Percentiles rank a stretch among this genome's conserved stretches.
Conservation (phyloP, 768 basidiomycete species). For the Boletus huronensis region DNA sequence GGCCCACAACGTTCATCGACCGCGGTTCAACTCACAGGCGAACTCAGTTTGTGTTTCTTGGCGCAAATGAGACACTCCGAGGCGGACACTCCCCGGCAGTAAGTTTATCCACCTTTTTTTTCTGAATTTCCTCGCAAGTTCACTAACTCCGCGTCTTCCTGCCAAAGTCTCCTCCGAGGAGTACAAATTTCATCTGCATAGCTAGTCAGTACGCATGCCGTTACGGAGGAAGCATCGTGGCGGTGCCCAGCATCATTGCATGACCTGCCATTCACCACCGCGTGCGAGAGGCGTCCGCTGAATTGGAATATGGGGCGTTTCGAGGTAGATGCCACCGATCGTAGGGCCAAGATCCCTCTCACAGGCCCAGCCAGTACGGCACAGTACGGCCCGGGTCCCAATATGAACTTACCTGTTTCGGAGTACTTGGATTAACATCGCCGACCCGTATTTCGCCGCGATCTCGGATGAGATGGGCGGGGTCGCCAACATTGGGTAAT, state of each 20-base stretch:
- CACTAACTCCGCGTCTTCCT: not conserved
- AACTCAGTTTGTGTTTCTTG: slow-evolving; percentile 2
- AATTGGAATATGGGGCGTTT: too few relatives aligned
- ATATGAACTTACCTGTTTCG: not conserved
- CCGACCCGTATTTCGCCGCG: not conserved
- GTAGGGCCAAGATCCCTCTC: not conserved
- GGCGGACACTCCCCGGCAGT: not conserved
- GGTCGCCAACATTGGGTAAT: not conserved
- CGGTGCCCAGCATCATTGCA: too few relatives aligned
- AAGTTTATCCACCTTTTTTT: not conserved
- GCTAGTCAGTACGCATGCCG: not conserved
- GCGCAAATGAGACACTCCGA: not conserved
- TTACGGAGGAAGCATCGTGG: not conserved
- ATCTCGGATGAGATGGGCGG: slow-evolving; percentile 1
- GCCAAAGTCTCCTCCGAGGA: not conserved
- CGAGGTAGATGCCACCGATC: not conserved
- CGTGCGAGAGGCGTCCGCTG: not conserved
- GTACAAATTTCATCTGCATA: too few relatives aligned
- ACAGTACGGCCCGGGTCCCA: not conserved
- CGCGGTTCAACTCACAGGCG: not conserved
- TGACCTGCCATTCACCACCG: not conserved
- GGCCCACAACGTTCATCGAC: not conserved
- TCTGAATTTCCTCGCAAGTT: not conserved
- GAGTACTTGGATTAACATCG: not conserved
- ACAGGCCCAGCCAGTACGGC: too few relatives aligned